Evolutionary conservation across 768 basidiomycete genomes (phyloP), one percentile per base, ranked within the genome.

Genomic region (Suillus luteus): DNA sequence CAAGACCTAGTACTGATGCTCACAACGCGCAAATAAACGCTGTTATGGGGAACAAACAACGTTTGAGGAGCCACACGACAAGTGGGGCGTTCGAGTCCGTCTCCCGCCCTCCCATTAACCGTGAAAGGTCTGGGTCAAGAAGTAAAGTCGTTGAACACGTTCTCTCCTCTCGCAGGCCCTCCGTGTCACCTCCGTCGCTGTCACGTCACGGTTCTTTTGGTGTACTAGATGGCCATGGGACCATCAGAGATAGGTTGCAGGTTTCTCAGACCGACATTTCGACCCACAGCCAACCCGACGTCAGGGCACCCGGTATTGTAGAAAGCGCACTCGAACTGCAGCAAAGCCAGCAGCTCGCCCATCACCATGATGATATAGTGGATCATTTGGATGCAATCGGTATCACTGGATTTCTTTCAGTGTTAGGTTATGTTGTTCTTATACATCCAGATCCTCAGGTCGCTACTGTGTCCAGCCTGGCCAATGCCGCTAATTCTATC

Each of bases 301-400:
- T 72, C 59, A 73, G 74, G 54, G 73, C 77, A 63, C 77, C 77
- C 12, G 82, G 81, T 10, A 72, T 77, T 17, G 73, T 82, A 44
- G 82, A 79, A 61, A 85, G 82, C 64, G 79, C 79, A 0, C 71
- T 85, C 44, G 83, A 79, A 67, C 66, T 81, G 55, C 72, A 75
- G 43, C 69, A 70, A 52, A 66, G 70, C 11, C 59, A 65, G 51
- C 63, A 65, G 33, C 70, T 69, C 2, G 11, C 22, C 10, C 81
- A 85, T 62, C 89, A 93, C 70, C 85, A 88, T 64, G 90, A 93
- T 69, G 89, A 92, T 68, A 84, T 93, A 55, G 90, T 94, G 6
- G 92, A 93, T 65, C 88, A 93, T 72, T 76, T 95, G 67, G 92
- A 95, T 75, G 88, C 86, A 49, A 90, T 92, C 64, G 90, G 90